phyloP scores from a whole-genome alignment of 1,284 basidiomycete species.

The Cutaneotrichosporon cutaneum region DNA sequence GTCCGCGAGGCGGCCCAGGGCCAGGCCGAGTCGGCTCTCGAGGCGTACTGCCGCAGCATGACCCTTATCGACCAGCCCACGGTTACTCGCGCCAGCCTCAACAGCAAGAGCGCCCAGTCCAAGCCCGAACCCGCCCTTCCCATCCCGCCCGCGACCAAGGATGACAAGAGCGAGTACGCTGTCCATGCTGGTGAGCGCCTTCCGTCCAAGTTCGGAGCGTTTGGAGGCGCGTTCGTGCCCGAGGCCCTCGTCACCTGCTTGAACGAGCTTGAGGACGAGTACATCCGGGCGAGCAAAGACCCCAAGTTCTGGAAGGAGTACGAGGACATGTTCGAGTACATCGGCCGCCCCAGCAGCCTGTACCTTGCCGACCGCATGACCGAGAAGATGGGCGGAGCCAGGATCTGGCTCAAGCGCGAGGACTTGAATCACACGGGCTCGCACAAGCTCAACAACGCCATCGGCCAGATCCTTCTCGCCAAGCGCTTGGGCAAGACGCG shows the following conservation, averaged over 20 bases:
- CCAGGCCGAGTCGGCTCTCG: conserved; percentile 63
- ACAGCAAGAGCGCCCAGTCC: conserved; percentile 31
- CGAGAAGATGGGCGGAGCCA: conserved; percentile 77
- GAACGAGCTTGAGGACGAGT: conserved; percentile 85
- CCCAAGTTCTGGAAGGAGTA: conserved; percentile 94
- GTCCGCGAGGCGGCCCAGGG: conserved; percentile 64
- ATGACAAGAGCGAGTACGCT: conserved; percentile 36
- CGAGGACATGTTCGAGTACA: conserved; percentile 83
- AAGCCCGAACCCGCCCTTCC: conserved; percentile 45
- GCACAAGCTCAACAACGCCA: conserved; percentile 95
- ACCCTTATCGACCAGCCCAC: conserved; percentile 61
- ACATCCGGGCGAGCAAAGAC: conserved; percentile 80
- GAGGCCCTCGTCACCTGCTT: conserved; percentile 91
- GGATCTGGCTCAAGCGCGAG: conserved; percentile 86
- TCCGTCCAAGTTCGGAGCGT: conserved; percentile 86
- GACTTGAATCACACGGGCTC: conserved; percentile 86
- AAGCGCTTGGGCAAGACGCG: conserved; percentile 89
- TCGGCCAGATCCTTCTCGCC: conserved; percentile 92
- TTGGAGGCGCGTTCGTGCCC: conserved; percentile 96
- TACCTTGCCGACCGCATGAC: conserved; percentile 75
- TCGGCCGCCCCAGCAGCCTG: conserved; percentile 70
- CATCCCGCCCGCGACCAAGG: conserved; percentile 38
- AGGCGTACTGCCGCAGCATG: conserved; percentile 71
- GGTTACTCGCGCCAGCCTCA: conserved; percentile 43
- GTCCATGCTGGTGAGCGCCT: conserved; percentile 56